Base-by-base conservation (phyloP, 176 grass and related monocot species). In the Tuctoria greenei region DNA sequence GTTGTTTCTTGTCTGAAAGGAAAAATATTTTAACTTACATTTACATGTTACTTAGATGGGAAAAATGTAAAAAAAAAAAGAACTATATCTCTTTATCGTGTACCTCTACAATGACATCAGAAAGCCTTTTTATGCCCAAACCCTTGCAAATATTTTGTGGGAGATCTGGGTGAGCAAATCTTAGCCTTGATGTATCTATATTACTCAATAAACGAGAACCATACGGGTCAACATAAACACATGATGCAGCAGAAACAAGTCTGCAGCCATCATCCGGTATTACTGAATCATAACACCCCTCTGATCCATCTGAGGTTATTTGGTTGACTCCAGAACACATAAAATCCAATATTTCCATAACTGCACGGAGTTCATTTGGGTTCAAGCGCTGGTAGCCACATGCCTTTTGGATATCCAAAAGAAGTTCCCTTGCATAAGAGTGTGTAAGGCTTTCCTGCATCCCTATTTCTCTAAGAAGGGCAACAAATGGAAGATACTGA, bases 181-280 rank as follows among this genome's bases (percentile, higher is more conserved):
- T 87, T 75, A 97, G 81, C 67, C 80, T 85, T 46, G 95, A 91
- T 75, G 75, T 92, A 81, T 93, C 87, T 75, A 93, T 88, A 79
- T 87, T 92, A 82, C 72, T 81, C 71, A 97, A 59, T 69, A 93
- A 78, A 65, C 81, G 83, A 41, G 86, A 91, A 80, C 91, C 86
- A 86, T 85, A 88, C 60, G 72, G 84, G 72, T 97, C 95, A 84
- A 93, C 81, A 93, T 88, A 92, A 23, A 97, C 95, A 84, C 95
- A 97, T 58, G 91, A 97, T 81, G 75, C 55, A 69, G 82, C 95
- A 69, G 82, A 84, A 54, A 97, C 95, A 84, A 97, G 95, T 72
- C 95, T 86, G 82, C 95, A 93, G 79, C 95, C 95, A 82, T 97
- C 95, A 85, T 97, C 95, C 40, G 95, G 95, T 88, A 97, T 85